Evolutionary conservation across 805 yeast genomes (phyloP), one percentile per base, ranked within the genome.

Genomic region (Lipomyces starkeyi): DNA sequence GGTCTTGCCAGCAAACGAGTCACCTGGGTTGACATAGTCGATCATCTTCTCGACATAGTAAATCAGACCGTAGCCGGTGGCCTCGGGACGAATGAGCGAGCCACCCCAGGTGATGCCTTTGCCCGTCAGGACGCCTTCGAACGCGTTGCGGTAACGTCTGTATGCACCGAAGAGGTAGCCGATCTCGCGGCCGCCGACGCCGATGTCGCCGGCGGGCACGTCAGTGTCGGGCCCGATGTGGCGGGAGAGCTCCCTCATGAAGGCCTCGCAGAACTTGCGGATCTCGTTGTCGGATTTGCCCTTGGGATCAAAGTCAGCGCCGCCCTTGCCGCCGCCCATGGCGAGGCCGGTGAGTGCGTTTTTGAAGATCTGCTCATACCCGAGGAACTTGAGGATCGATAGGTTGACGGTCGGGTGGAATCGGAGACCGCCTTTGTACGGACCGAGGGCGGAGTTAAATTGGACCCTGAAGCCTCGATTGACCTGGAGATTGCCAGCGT

Each of bases 301-400:
- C 87, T 94, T 94, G 77, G 98, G 97, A 84, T 93, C 93, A 83
- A 94, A 95, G 83, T 94, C 97, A 70, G 97, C 86, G 81, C 99
- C 99, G 87, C 99, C 99, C 82, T 94, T 94, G 83, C 97, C 99
- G 85, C 99, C 99, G 81, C 99, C 99, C 90, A 94, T 93, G 87
- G 89, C 87, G 76, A 93, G 87, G 78, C 98, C 98, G 76, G 99
- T 94, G 78, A 94, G 86, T 62, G 99, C 98, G 80, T 94, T 94
- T 87, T 94, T 94, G 88, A 94, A 95, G 81, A 93, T 93, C 84
- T 94, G 99, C 85, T 94, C 99, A 82, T 91, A 94, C 77, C 98
- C 99, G 78, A 94, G 86, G 83, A 94, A 94, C 85, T 94, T 94
- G 80, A 94, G 87, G 81, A 94, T 91, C 66, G 97, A 92, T 77